These are phyloP conservation scores for Penicillium palitans DNA, from an alignment of 2,329 filamentous ascomycete species.

Conservation along the genomic window DNA sequence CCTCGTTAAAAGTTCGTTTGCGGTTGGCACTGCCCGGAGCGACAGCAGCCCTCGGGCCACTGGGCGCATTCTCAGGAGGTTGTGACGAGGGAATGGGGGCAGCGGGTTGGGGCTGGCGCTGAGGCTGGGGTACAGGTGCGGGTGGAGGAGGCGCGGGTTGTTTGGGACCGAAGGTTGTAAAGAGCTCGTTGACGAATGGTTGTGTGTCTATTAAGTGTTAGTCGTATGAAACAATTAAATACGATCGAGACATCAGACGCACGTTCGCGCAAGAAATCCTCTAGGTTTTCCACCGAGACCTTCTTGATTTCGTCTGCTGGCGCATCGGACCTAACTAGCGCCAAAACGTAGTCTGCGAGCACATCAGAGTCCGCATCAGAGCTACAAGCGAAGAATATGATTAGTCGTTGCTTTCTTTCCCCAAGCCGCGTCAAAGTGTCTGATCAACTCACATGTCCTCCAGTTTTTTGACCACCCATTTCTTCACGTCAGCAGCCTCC, in stretches of 20 bases:
- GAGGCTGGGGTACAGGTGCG: constrained; percentile 25
- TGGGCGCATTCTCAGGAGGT: constrained; percentile 25
- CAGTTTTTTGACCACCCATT: constrained; percentile 59
- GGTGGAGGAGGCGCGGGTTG: constrained; percentile 30
- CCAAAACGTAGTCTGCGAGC: constrained; percentile 62
- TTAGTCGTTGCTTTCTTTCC: constrained; percentile 5
- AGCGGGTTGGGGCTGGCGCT: constrained; percentile 21
- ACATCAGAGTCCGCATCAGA: constrained; percentile 64
- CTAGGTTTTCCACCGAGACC: constrained; percentile 56
- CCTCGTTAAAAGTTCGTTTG: constrained; percentile 57
- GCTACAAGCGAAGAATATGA: constrained; percentile 36
- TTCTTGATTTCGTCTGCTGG: constrained; percentile 54
- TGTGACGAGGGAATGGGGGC: constrained; percentile 21
- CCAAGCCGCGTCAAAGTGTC: not conserved
- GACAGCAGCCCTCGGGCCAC: constrained; percentile 26
- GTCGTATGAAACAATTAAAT: constrained; percentile 7
- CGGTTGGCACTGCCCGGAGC: constrained; percentile 37
- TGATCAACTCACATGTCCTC: constrained; percentile 54
- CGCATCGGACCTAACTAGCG: constrained; percentile 58
- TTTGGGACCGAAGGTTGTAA: constrained; percentile 52
- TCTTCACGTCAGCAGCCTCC: constrained; percentile 55
- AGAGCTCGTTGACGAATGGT: constrained; percentile 58
- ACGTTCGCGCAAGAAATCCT: constrained; percentile 60
- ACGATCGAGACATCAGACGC: constrained; percentile 23
- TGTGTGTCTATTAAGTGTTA: constrained; percentile 46